Conservation (phyloP, 495 filamentous ascomycete species). For the Podospora pseudoanserina region DNA sequence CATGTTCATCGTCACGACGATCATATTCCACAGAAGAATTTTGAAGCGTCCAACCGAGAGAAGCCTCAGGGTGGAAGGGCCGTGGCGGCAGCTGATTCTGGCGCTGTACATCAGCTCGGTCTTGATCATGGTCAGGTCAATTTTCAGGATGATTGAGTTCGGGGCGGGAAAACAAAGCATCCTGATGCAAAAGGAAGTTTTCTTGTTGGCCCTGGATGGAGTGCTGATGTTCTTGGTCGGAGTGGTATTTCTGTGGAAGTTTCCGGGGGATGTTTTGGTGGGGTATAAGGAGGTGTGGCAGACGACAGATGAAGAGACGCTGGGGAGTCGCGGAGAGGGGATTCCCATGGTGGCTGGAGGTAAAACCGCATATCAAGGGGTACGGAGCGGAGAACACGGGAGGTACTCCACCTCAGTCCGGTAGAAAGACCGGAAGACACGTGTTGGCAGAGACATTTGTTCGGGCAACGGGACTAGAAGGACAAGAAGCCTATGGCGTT, state of each 20-base stretch:
- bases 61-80: slow-evolving; percentile 3
- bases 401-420: background rate
- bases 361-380: background rate
- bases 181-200: slow-evolving; percentile 20
- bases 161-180: slow-evolving; percentile 18
- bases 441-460: no score
- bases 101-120: slow-evolving; percentile 49
- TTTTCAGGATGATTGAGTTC: slow-evolving; percentile 64
- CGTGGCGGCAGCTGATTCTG: slow-evolving; percentile 50
- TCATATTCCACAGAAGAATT: slow-evolving; percentile 40
- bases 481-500: no score
- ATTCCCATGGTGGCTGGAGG: background rate
- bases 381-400: background rate
- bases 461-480: no score
- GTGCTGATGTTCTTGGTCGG: slow-evolving; percentile 21
- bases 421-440: background rate
- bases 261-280: slow-evolving; percentile 20
- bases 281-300: slow-evolving; percentile 24
- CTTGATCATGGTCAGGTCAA: slow-evolving; percentile 58
- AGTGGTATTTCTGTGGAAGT: slow-evolving; percentile 21
- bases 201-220: slow-evolving; percentile 23
- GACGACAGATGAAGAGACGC: slow-evolving; percentile 4
- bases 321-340: slow-evolving; percentile 1
- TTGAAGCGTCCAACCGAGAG: slow-evolving; percentile 7
- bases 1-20: slow-evolving; percentile 46